phyloP scores from a whole-genome alignment of 441 rosid genomes.

The Dalechampia spathulata region DNA sequence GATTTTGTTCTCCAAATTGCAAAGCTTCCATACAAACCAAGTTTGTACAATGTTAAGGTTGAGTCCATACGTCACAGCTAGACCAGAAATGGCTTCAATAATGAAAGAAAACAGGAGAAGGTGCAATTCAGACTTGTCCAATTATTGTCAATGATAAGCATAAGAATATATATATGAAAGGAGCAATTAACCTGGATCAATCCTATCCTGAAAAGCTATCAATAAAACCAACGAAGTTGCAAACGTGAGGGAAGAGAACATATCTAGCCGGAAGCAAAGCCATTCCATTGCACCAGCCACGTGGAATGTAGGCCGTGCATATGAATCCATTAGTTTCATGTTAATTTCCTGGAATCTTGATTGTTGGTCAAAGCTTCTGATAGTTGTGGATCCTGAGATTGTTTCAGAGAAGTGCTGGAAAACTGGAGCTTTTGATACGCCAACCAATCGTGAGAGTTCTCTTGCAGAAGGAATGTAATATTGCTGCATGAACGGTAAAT shows the following conservation, averaged over 20 bases:
- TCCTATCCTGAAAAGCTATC: constrained; percentile 57
- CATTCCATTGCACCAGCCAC: constrained; percentile 88
- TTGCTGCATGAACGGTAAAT: constrained; percentile 47
- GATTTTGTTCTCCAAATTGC: constrained; percentile 66
- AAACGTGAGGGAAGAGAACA: constrained; percentile 64
- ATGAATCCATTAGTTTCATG: constrained; percentile 60
- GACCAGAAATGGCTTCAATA: constrained; percentile 63
- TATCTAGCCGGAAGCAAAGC: constrained; percentile 75
- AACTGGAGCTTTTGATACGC: constrained; percentile 76
- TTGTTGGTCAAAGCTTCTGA: constrained; percentile 80
- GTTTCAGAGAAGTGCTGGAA: constrained; percentile 92
- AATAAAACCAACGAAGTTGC: constrained; percentile 59
- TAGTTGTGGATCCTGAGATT: constrained; percentile 70
- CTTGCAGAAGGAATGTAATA: constrained; percentile 77
- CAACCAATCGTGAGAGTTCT: constrained; percentile 70
- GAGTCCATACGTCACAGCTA: constrained; percentile 83
- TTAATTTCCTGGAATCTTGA: constrained; percentile 9
- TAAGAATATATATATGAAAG: not conserved
- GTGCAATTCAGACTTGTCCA: no score
- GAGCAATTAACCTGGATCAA: constrained; percentile 59
- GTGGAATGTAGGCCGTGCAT: constrained; percentile 64
- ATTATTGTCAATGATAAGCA: not conserved
- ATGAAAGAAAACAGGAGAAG: not conserved
- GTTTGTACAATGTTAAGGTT: constrained; percentile 67
- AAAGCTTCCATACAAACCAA: constrained; percentile 51